Evolutionary conservation across 179 eudicot species (phyloP).

Genomic region (Silene coronaria): DNA sequence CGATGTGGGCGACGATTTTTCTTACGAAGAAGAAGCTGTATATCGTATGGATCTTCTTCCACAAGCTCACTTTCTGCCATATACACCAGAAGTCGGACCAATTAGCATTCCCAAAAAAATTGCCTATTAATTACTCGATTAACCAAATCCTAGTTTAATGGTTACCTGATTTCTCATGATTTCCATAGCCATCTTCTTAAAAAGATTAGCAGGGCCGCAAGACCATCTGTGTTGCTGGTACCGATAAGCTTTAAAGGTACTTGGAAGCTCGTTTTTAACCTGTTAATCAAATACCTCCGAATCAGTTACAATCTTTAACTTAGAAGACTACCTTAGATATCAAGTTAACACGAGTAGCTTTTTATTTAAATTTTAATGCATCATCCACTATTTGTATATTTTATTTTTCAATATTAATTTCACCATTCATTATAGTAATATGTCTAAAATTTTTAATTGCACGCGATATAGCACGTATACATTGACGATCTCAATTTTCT

Average conservation of each 20-base stretch:
- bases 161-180: slow-evolving; percentile 53
- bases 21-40: slow-evolving; percentile 83
- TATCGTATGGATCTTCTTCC: slow-evolving; percentile 78
- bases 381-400: too few species aligned
- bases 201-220: slow-evolving; percentile 69
- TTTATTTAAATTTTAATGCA: too few species aligned
- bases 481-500: too few species aligned
- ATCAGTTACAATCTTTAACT: background rate
- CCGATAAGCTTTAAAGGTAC: slow-evolving; percentile 67
- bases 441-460: too few species aligned
- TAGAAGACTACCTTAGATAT: too few species aligned
- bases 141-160: background rate
- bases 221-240: slow-evolving; percentile 76
- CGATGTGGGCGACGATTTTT: slow-evolving; percentile 69
- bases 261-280: slow-evolving; percentile 71
- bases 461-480: too few species aligned
- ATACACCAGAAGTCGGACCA: background rate
- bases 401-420: too few species aligned
- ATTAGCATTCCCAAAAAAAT: background rate
- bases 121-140: background rate
- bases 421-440: too few species aligned
- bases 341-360: too few species aligned
- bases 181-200: slow-evolving; percentile 49
- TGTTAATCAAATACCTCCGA: slow-evolving; percentile 7
- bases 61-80: slow-evolving; percentile 59